These are phyloP conservation scores for Candida xyloterini DNA, from an alignment of 805 yeast genomes.

Conservation along the genomic window DNA sequence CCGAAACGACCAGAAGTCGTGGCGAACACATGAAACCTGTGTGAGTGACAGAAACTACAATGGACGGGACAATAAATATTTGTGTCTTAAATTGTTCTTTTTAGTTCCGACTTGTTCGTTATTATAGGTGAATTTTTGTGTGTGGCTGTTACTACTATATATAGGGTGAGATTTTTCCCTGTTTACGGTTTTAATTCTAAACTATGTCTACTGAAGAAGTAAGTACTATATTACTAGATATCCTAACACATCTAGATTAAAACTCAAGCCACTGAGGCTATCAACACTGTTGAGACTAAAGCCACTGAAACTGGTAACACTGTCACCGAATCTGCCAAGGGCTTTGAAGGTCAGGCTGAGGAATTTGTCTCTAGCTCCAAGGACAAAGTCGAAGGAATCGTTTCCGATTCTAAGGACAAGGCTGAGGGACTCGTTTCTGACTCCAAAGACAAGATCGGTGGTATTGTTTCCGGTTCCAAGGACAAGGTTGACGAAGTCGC, in stretches of 20 bases:
- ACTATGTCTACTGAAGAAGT: constrained; percentile 22
- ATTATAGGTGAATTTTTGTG: neutral
- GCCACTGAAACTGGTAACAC: constrained; percentile 11
- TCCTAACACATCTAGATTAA: constrained; percentile 5
- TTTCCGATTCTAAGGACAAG: constrained; percentile 1
- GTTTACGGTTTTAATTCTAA: too few relatives aligned
- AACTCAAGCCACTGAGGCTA: constrained; percentile 5
- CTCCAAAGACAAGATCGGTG: constrained; percentile 9
- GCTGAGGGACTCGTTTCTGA: constrained; percentile 1
- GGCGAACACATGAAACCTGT: constrained; percentile 1
- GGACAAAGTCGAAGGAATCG: neutral
- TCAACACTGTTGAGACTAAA: constrained; percentile 10
- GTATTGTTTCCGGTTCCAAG: too few relatives aligned
- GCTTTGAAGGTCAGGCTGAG: constrained; percentile 8
- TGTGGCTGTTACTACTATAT: constrained; percentile 6
- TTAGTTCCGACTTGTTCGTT: constrained; percentile 3
- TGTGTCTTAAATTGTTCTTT: constrained; percentile 2
- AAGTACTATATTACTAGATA: neutral
- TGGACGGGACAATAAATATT: neutral
- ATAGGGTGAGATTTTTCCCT: neutral
- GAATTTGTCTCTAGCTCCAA: constrained; percentile 4
- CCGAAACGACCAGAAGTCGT: constrained; percentile 5
- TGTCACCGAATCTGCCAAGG: constrained; percentile 3
- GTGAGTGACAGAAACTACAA: constrained; percentile 4
- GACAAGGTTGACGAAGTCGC: neutral